phyloP scores from a whole-genome alignment of 176 grass and related monocot species.

The Aegilops sharonensis region DNA sequence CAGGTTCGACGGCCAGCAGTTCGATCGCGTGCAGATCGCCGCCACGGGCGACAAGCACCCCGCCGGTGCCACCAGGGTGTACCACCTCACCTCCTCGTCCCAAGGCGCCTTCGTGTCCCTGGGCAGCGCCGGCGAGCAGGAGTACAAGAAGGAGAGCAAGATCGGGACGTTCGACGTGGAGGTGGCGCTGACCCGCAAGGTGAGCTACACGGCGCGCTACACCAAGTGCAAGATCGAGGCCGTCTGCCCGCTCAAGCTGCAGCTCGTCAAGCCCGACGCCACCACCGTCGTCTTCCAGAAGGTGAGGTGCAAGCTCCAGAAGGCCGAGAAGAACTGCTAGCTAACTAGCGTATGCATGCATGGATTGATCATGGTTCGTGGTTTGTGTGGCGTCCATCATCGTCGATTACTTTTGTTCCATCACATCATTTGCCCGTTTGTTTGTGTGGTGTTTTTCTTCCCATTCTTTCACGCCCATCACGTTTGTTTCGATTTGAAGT shows the following conservation, averaged over 20 bases:
- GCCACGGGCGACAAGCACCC: neutral
- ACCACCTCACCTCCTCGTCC: neutral
- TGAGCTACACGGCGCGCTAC: neutral
- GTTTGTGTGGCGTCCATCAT: neutral
- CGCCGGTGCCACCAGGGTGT: neutral
- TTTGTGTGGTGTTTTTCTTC: too few species aligned
- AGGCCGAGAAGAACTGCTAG: neutral
- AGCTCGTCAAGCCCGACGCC: neutral
- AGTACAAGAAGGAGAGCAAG: neutral
- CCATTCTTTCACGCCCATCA: too few species aligned
- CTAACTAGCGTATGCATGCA: neutral
- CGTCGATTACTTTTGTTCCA: neutral
- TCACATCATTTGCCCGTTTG: neutral
- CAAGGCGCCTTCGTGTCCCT: neutral
- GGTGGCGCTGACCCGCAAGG: neutral
- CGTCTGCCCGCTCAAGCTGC: neutral
- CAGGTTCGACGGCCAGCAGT: neutral
- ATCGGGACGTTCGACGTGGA: neutral
- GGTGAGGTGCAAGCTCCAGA: neutral
- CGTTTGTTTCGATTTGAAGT: too few species aligned
- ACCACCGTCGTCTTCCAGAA: neutral
- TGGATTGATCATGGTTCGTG: neutral
- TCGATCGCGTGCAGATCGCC: neutral
- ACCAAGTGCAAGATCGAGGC: slow-evolving; percentile 1
- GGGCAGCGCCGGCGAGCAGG: neutral